Base-by-base conservation (phyloP, 1,284 basidiomycete genomes). In the Coniferiporia sulphurascens region DNA sequence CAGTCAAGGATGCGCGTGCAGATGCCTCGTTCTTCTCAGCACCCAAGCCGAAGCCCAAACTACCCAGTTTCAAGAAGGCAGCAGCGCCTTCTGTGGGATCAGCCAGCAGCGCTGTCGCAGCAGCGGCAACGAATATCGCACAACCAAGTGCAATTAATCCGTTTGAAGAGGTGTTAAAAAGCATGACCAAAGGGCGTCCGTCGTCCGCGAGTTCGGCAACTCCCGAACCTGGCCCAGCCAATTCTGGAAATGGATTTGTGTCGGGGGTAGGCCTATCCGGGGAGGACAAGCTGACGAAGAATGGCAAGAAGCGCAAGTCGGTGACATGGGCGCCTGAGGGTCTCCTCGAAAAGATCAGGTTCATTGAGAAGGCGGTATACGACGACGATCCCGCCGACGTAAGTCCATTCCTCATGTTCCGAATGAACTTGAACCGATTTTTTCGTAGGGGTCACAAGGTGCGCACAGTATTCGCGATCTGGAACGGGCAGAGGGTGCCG, bases 11-110 rank as follows among this genome's bases (percentile, higher is more conserved):
- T 64, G 86, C 88, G 15, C 87, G 90, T 72, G 85, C 88, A 13
- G 90, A 92, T 70, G 86, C 85, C 44, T 89, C 87, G 1, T 92
- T 92, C 72, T 92, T 92, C 72, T 91, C 89, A 56, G 85, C 86
- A 46, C 86, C 89, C 6, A 91, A 91, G 68, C 80, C 84, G n/a
- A 91, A 90, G 68, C 81, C 86, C 44, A 88, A 85, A 70, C 75
- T 91, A 27, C 89, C 89, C 6, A 88, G 81, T 59, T 91, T 91
- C 76, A 91, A 87, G 76, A 91, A 91, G 71, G 82, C 85, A 4
- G 72, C 69, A 21, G 59, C 69, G 7, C 63, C 49, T 9, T 21
- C 54, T 9, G 41, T 22, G 15, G 35, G 38, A 2, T 21, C 49
- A 15, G 72, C 73, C 72, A 82, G 84, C 58, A 69, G 72, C 1